These are phyloP conservation scores for Cutaneotrichosporon spelunceum DNA, from an alignment of 1,284 basidiomycete species.

Conservation along the genomic window DNA sequence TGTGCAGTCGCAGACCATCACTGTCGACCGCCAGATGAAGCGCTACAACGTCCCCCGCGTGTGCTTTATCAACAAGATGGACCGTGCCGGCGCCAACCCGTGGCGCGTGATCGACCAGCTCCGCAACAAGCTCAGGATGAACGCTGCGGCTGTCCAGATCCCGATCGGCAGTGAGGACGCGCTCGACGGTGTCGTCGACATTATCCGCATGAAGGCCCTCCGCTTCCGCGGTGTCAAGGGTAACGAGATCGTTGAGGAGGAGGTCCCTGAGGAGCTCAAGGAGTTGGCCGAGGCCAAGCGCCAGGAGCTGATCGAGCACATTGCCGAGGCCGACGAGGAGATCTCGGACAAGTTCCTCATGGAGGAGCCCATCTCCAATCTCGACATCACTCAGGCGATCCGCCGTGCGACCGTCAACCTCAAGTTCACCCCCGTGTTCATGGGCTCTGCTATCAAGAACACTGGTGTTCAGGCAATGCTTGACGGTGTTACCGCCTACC, in stretches of 20 bases:
- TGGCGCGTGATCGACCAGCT: slow-evolving; percentile 94
- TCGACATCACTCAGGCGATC: slow-evolving; percentile 78
- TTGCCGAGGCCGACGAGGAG: slow-evolving; percentile 93
- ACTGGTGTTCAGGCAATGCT: slow-evolving; percentile 91
- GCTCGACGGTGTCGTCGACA: slow-evolving; percentile 86
- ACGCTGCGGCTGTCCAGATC: slow-evolving; percentile 92
- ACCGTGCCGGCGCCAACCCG: slow-evolving; percentile 91
- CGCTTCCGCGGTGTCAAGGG: slow-evolving; percentile 96
- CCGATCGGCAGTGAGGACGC: slow-evolving; percentile 91
- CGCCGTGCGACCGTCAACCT: slow-evolving; percentile 82
- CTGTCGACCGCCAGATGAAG: slow-evolving; percentile 97
- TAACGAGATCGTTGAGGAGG: slow-evolving; percentile 75
- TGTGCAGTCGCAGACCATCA: slow-evolving; percentile 98
- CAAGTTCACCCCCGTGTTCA: slow-evolving; percentile 93
- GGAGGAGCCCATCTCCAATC: slow-evolving; percentile 70
- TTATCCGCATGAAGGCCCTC: slow-evolving; percentile 90
- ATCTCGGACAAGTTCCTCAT: slow-evolving; percentile 88
- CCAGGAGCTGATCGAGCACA: slow-evolving; percentile 85
- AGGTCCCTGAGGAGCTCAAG: slow-evolving; percentile 75
- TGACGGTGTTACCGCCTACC: slow-evolving; percentile 92
- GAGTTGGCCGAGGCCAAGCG: slow-evolving; percentile 77
- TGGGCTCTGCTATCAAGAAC: slow-evolving; percentile 98
- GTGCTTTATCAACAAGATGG: slow-evolving; percentile 99
- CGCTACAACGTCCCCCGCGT: slow-evolving; percentile 92
- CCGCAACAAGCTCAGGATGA: slow-evolving; percentile 82